Conservation (phyloP, 768 basidiomycete genomes). For the Boletus rubescentipes region DNA sequence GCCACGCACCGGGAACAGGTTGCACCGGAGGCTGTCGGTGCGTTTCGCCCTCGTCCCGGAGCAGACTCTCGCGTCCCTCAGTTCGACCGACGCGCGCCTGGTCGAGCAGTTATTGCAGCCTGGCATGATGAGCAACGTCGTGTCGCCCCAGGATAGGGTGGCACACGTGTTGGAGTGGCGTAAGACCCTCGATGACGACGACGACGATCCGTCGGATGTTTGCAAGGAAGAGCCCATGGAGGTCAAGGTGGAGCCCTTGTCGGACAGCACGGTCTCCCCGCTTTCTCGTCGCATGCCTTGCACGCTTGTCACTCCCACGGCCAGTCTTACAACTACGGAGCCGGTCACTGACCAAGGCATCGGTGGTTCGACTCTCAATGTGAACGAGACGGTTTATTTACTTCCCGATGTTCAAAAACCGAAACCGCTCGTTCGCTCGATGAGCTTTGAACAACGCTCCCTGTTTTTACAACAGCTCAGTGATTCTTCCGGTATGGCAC, state of each 20-base stretch:
- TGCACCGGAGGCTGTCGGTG: slow-evolving; percentile 30
- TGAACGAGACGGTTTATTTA: slow-evolving; percentile 29
- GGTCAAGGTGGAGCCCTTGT: background rate
- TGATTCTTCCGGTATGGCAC: slow-evolving; percentile 33
- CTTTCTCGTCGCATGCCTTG: slow-evolving; percentile 53
- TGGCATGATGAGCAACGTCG: slow-evolving; percentile 35
- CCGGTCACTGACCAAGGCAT: slow-evolving; percentile 35
- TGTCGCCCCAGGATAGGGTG: slow-evolving; percentile 28
- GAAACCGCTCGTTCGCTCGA: slow-evolving; percentile 42
- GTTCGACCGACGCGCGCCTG: slow-evolving; percentile 45
- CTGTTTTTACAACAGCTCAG: slow-evolving; percentile 47
- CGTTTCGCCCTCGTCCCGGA: slow-evolving; percentile 32
- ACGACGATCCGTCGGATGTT: slow-evolving; percentile 32
- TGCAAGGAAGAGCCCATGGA: slow-evolving; percentile 31
- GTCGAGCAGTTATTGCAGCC: slow-evolving; percentile 47
- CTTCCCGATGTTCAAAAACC: slow-evolving; percentile 17
- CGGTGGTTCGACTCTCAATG: slow-evolving; percentile 19
- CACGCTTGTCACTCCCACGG: slow-evolving; percentile 50
- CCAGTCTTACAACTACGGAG: slow-evolving; percentile 30
- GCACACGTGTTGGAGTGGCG: slow-evolving; percentile 28
- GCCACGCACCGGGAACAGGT: slow-evolving; percentile 3
- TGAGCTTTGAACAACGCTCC: slow-evolving; percentile 54
- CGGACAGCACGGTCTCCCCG: background rate
- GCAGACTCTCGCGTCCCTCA: slow-evolving; percentile 52
- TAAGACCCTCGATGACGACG: slow-evolving; percentile 36